Evolutionary conservation across 2,329 filamentous ascomycete genomes (phyloP), one percentile per base, ranked within the genome.

Genomic region (Epicoccum nigrum): DNA sequence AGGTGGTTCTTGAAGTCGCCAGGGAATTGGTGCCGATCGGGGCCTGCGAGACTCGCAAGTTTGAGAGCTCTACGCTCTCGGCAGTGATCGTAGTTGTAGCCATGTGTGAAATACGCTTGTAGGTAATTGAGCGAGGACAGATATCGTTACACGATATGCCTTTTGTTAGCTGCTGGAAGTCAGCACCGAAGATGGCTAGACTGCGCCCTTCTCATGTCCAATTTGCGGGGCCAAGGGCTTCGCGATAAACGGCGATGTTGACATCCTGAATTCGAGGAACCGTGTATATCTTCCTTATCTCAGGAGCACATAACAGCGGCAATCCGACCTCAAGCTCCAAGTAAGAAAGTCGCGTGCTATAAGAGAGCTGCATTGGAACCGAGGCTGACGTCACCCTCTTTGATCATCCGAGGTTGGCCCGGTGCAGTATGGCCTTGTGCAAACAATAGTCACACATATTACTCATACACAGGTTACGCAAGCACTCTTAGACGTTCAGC

Each of bases 31-130:
- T 37, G 9, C 28, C 42, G 15, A 49, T 32, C 7, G 55, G 43
- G 7, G 38, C n/a, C 16, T 48, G 40, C 15, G 44, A 46, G 7
- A 35, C 37, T 19, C 17, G 43, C 20, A 60, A 43, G 15, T 32
- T 8, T 3, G 56, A 44, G 21, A 59, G 46, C 45, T 57, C 60
- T 27, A 56, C 48, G 17, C 38, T 45, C 23, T 60, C 56, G 46
- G 59, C 44, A 2, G 48, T 56, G 6, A 47, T 45, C 4, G 37
- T 41, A 7, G 52, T 56, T 2, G 51, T 55, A 4, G 58, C 51
- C 48, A 45, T 51, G 8, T 19, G 1, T 8, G 37, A 7, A 23
- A 11, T 6, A 7, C 0, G n/a, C 19, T 7, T 15, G 32, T 2
- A 16, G 16, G 32, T 19, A 21, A 12, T 32, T 12, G n/a, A 19